Conservation (phyloP, 176 grass and related monocot species). For the Ampelocalamus luodianensis region DNA sequence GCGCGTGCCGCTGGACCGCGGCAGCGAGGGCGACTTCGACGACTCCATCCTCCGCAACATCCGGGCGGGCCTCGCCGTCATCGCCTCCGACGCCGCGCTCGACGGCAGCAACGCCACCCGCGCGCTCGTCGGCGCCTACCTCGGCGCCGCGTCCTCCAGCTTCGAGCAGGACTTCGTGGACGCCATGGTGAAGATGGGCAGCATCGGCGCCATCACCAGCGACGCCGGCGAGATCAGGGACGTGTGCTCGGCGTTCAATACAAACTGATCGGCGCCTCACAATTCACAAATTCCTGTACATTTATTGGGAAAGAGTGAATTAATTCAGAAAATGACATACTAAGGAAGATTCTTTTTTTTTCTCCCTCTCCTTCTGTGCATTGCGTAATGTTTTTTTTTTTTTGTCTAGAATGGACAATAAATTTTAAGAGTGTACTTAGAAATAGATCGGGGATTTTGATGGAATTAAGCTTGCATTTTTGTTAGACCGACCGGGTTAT, state of each 20-base stretch:
- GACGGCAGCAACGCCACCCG: conserved; percentile 39
- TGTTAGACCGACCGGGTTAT: neutral
- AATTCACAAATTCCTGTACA: neutral
- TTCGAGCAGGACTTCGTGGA: conserved; percentile 60
- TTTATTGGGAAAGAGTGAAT: neutral
- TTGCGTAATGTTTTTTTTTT: too few species aligned
- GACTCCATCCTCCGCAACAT: conserved; percentile 75
- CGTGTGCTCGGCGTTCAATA: conserved; percentile 69
- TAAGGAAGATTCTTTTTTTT: neutral
- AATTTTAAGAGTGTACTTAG: neutral
- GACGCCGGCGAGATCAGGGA: conserved; percentile 65
- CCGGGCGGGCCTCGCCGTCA: conserved; percentile 58
- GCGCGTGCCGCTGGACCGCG: conserved; percentile 76
- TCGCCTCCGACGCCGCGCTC: conserved; percentile 77
- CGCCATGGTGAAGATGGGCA: conserved; percentile 78
- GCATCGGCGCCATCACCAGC: conserved; percentile 59
- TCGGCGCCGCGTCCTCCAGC: conserved; percentile 5
- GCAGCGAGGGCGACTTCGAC: conserved; percentile 71
- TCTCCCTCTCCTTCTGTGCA: neutral
- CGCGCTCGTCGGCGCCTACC: conserved; percentile 69
- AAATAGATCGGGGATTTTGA: neutral
- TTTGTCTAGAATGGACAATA: neutral
- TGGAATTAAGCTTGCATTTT: neutral
- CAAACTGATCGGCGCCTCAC: neutral
- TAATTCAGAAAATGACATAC: neutral